These are phyloP conservation scores for Stephania japonica DNA, from an alignment of 164 flowering plant genomes.

Conservation along the genomic window DNA sequence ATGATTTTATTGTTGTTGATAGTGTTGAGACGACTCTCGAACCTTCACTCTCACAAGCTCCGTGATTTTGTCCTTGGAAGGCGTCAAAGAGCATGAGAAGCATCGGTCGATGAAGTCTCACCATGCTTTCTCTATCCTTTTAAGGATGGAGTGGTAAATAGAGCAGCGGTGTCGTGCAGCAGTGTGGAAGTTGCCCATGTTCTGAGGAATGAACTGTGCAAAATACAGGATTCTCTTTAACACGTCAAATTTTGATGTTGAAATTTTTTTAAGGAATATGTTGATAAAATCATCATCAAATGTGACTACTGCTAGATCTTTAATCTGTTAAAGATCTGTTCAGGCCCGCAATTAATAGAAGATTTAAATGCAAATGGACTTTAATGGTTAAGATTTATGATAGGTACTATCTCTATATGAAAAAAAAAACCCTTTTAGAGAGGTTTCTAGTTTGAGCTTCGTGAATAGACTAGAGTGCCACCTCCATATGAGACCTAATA, in stretches of 20 bases:
- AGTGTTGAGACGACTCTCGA: not conserved
- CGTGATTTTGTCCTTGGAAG: not conserved
- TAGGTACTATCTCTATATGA: no score
- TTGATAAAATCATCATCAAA: not conserved
- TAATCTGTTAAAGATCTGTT: no score
- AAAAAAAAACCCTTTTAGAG: no score
- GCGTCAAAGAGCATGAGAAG: not conserved
- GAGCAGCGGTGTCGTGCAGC: not conserved
- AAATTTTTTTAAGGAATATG: not conserved
- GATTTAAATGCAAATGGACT: no score
- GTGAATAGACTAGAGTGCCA: no score
- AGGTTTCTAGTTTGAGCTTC: no score
- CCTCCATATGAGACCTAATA: no score
- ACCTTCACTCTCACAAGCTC: constrained; percentile 6
- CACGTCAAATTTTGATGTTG: not conserved
- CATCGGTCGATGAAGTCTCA: not conserved
- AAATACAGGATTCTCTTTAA: not conserved
- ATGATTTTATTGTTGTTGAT: not conserved
- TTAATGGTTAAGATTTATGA: no score
- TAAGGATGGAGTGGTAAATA: not conserved
- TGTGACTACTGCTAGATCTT: no score
- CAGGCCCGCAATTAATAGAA: no score
- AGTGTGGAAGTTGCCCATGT: constrained; percentile 4
- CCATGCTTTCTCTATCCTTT: not conserved
- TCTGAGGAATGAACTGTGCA: not conserved